Evolutionary conservation across 768 basidiomycete species (phyloP).

Genomic region (Agrocybe chaxingu): DNA sequence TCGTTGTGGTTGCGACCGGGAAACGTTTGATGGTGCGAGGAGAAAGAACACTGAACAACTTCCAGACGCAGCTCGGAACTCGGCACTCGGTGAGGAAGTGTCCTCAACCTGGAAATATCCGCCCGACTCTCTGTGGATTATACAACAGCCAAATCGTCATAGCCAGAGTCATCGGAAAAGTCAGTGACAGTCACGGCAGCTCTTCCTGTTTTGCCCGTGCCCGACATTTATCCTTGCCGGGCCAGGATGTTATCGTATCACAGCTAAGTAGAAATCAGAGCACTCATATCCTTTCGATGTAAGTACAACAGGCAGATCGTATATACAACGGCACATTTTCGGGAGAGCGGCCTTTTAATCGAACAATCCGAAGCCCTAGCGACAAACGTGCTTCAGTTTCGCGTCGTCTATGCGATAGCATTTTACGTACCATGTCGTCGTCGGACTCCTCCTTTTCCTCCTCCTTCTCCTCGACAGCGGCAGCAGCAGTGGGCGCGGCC

Average conservation of each 20-base stretch:
- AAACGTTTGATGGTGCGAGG: conserved; percentile 23
- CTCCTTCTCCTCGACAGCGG: conserved; percentile 67
- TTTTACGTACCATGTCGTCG: conserved; percentile 75
- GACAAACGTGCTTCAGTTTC: conserved; percentile 21
- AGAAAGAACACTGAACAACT: conserved; percentile 3
- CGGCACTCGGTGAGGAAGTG: conserved; percentile 1
- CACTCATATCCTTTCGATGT: not conserved
- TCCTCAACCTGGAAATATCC: not conserved
- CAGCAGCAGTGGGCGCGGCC: conserved; percentile 55
- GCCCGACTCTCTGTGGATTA: conserved; percentile 2
- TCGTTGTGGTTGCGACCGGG: conserved; percentile 21
- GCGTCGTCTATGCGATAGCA: not conserved
- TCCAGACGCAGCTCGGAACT: not conserved
- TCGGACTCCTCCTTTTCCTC: conserved; percentile 86
- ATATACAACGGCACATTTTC: conserved; percentile 15
- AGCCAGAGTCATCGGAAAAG: conserved; percentile 5
- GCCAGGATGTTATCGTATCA: not conserved
- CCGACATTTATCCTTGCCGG: conserved; percentile 10
- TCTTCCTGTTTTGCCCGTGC: conserved; percentile 14
- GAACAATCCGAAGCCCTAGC: conserved; percentile 90
- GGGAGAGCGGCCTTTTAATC: conserved; percentile 49
- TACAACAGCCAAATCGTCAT: not conserved
- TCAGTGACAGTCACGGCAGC: conserved; percentile 1
- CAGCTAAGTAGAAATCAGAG: too few relatives aligned
- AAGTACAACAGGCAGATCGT: conserved; percentile 10